phyloP scores from a whole-genome alignment of 2,329 filamentous ascomycete genomes.

The Nemania bipapillata region DNA sequence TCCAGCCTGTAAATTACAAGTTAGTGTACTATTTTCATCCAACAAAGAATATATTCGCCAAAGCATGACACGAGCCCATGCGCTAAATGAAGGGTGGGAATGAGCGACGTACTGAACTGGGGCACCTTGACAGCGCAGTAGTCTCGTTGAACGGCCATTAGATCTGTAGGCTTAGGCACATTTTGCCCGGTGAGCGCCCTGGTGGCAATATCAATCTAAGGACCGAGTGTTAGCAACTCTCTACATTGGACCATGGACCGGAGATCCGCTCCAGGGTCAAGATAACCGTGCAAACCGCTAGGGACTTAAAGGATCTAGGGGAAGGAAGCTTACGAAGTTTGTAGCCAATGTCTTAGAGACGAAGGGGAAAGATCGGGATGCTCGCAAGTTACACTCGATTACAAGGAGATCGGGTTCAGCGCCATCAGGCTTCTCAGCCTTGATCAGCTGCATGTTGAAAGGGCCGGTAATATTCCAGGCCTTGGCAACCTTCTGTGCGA shows the following conservation, averaged over 20 bases:
- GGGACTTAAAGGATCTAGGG: neutral
- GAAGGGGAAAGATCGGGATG: conserved; percentile 97
- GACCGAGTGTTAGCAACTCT: neutral
- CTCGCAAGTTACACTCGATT: conserved; percentile 97
- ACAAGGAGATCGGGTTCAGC: conserved; percentile 86
- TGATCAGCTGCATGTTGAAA: conserved; percentile 99
- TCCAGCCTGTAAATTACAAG: conserved; percentile 72
- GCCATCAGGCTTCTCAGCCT: conserved; percentile 80
- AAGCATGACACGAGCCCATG: neutral
- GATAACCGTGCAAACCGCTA: neutral
- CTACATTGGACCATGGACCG: neutral
- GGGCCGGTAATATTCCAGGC: conserved; percentile 97
- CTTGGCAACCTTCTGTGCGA: conserved; percentile 94
- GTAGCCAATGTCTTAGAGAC: conserved; percentile 95
- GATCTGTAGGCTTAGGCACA: conserved; percentile 84
- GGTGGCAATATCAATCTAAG: conserved; percentile 85
- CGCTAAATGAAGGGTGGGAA: neutral
- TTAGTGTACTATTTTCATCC: neutral
- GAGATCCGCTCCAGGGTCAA: neutral
- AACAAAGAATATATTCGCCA: neutral
- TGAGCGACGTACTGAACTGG: conserved; percentile 71
- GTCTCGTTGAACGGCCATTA: conserved; percentile 88
- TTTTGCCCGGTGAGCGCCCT: conserved; percentile 88
- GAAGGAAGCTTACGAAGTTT: conserved; percentile 71
- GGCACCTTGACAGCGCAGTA: conserved; percentile 98